Base-by-base conservation (phyloP, 1,284 basidiomycete genomes). In the Ustilago shanxiensis region DNA sequence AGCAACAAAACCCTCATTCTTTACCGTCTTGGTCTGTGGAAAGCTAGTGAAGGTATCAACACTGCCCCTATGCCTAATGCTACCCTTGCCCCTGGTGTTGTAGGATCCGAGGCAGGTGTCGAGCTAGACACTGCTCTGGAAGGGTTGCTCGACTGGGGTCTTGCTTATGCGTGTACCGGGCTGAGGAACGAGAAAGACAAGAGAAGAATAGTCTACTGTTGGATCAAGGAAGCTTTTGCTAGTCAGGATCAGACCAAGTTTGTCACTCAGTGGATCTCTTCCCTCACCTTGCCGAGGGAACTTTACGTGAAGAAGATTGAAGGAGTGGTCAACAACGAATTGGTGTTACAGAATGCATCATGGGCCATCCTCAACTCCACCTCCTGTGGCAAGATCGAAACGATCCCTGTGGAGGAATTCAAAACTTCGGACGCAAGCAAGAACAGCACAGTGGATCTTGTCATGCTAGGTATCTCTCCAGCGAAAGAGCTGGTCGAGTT, bases 101-200 rank as follows among this genome's bases (percentile, higher is more conserved):
- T 47, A 7, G 60, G 49, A 1, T 44, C 59, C 14, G 24, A 58
- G 1, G 11, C 16, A 0, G 61, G 68, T 14, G 67, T 75, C 6
- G 37, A 62, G 31, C 35, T 75, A 47, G 22, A 63, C 7, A 69
- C 67, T 3, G 55, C 64, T 14, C 55, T 69, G 7, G 59, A 70
- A 16, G 72, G 72, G 1, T 26, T 62, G 11, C 31, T 66, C 0
- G 72, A 75, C 41, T 71, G 67, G 67, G 72, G 67, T 51, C 41
- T 66, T 8, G 66, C 66, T 13, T 75, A 75, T 33, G 72, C 67
- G 1, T 75, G 67, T n/a, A 75, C 67, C 2, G 72, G 72, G 2
- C 18, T 63, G 33, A 24, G 57, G 6, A 50, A 67, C n/a, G 49
- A 16, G 14, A 26, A 50, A 54, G 49, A 24, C n/a, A 54, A 31